Evolutionary conservation across 257 asterid species (phyloP).

Genomic region (Ophiorrhiza pumila): DNA sequence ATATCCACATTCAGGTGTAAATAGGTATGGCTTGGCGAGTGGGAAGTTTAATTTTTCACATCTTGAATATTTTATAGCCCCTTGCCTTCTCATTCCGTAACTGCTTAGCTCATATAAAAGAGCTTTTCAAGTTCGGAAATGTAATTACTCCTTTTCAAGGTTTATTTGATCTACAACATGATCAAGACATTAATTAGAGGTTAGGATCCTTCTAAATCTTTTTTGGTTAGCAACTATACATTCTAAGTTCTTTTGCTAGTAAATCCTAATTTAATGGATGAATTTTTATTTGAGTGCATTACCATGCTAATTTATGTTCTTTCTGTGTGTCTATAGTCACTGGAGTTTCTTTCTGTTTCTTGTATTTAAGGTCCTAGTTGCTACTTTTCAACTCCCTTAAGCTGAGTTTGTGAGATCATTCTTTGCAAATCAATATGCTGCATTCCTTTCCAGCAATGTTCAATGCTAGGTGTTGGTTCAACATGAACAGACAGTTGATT

Average conservation of each 20-base stretch:
- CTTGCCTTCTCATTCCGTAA: too few species aligned
- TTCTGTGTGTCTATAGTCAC: not conserved
- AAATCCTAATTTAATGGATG: not conserved
- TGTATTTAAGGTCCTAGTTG: not conserved
- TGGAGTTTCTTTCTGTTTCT: not conserved
- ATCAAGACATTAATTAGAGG: not conserved
- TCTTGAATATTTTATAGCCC: not conserved
- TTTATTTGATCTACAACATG: not conserved
- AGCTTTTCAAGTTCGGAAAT: not conserved
- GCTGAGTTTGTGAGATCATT: not conserved
- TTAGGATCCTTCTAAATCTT: not conserved
- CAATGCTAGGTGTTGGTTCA: not conserved
- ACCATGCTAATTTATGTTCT: not conserved
- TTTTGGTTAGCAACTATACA: too few species aligned
- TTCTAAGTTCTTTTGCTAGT: too few species aligned
- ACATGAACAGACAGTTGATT: not conserved
- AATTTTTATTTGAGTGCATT: not conserved
- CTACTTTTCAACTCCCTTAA: not conserved
- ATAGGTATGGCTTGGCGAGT: not conserved
- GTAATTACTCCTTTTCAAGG: not conserved
- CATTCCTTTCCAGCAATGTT: not conserved
- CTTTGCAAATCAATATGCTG: not conserved
- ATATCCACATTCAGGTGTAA: not conserved
- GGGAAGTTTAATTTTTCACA: not conserved
- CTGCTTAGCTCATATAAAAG: not conserved